Evolutionary conservation across 352 stramenopile species (phyloP), one percentile per base, ranked within the genome.

Genomic region (Globisporangium alternatum): DNA sequence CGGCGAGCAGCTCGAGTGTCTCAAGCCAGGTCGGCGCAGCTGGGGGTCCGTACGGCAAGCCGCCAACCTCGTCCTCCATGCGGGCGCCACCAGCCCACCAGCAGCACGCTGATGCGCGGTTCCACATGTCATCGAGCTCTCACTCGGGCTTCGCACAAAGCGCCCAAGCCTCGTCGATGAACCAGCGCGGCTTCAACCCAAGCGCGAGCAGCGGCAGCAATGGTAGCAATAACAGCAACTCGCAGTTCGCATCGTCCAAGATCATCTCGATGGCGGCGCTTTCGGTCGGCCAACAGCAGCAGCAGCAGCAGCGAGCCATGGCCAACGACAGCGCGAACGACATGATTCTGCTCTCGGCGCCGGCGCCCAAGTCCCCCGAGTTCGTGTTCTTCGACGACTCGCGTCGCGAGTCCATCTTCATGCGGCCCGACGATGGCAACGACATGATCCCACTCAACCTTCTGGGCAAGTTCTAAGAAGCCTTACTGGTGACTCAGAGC

Each of bases 381-480:
- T 89, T 89, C 62, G 70, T 84, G 22, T 70, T 78, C 22, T 89
- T 89, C 58, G 58, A 68, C 47, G 67, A 73, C 15, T 71, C 65
- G 31, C 56, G 30, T 0, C 71, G 71, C 33, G 68, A 74, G 62
- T 78, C 71, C 8, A 76, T 78, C 45, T 67, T 67, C 31, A 66
- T 56, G 37, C 69, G 64, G 5, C 49, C 69, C 0, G 62, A 69
- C 43, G 65, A 78, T 41, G 60, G 74, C 51, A 76, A 62, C 13
- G 80, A 89, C 52, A 89, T 89, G 80, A 89, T 89, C 37, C 77
- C 74, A 35, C 64, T 89, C 15, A 60, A 75, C 28, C 72, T 89
- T 21, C 79, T 55, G 68, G 64, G 41, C 39, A 66, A 62, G 41
- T 45, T 17, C 22, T 63, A 43, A 30, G 22, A 6, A 19, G 47